Conservation (phyloP, 768 basidiomycete genomes). For the Tulasnella sp. region DNA sequence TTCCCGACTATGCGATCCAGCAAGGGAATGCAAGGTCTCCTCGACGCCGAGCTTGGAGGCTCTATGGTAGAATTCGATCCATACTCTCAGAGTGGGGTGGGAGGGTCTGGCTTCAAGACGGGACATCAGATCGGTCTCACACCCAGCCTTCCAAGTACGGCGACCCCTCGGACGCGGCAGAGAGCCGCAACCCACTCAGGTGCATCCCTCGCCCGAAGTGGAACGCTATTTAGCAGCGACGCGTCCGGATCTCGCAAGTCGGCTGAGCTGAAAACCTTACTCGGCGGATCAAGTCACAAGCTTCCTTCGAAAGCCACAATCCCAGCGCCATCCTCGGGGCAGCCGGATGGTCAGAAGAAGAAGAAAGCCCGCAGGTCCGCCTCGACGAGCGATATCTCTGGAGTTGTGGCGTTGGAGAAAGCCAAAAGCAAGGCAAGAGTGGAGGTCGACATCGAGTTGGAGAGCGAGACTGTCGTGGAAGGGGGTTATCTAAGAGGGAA, state of each 20-base stretch:
- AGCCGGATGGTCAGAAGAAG: background rate
- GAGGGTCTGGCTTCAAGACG: conserved; percentile 49
- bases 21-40: conserved; percentile 52
- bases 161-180: conserved; percentile 42
- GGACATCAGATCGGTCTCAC: conserved; percentile 48
- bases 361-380: conserved; percentile 31
- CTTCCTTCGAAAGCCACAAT: conserved; percentile 44
- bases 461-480: conserved; percentile 76
- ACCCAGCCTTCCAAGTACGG: conserved; percentile 38
- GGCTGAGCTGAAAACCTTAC: conserved; percentile 61
- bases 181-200: conserved; percentile 10
- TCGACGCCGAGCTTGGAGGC: conserved; percentile 54
- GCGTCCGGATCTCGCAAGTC: conserved; percentile 55
- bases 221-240: conserved; percentile 60
- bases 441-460: conserved; percentile 78
- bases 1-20: conserved; percentile 39
- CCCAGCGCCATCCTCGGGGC: conserved; percentile 8
- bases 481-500: conserved; percentile 72
- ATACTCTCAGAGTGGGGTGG: conserved; percentile 42
- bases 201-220: conserved; percentile 49
- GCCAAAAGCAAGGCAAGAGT: conserved; percentile 74
- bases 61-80: conserved; percentile 53
- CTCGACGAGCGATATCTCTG: conserved; percentile 38
- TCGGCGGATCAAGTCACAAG: conserved; percentile 62
- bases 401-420: conserved; percentile 63